A percentile compares a stretch with the other conserved stretches of the same genome.
Conservation (phyloP, 768 basidiomycete species). For the Leccinum rimulosum region DNA sequence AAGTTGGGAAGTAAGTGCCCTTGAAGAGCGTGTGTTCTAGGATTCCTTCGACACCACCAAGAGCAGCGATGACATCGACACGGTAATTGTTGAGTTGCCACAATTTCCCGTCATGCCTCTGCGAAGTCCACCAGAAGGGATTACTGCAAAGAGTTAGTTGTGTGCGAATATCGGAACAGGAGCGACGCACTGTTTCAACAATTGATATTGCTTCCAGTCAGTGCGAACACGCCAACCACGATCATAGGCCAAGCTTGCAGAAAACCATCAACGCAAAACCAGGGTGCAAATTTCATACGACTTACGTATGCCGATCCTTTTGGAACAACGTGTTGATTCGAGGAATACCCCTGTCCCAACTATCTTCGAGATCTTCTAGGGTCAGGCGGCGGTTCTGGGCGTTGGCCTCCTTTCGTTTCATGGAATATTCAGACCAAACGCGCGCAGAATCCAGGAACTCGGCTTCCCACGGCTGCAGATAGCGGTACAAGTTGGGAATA, state of each 20-base stretch:
- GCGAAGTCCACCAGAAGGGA: slow-evolving; percentile 99
- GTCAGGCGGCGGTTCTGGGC: slow-evolving; percentile 97
- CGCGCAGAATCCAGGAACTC: slow-evolving; percentile 98
- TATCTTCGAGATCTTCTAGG: slow-evolving; percentile 96
- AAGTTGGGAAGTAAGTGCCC: slow-evolving; percentile 96
- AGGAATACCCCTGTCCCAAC: slow-evolving; percentile 98
- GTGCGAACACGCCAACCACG: slow-evolving; percentile 98
- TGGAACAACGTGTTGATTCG: slow-evolving; percentile 99
- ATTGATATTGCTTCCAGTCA: slow-evolving; percentile 97
- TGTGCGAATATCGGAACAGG: background rate
- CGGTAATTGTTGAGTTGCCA: slow-evolving; percentile 99
- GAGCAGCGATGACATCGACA: slow-evolving; percentile 96
- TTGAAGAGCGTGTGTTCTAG: slow-evolving; percentile 97
- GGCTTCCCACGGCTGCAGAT: slow-evolving; percentile 96
- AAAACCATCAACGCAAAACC: background rate
- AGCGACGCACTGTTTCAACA: slow-evolving; percentile 75
- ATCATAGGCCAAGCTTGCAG: slow-evolving; percentile 82
- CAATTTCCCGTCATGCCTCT: slow-evolving; percentile 92
- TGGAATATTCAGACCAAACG: slow-evolving; percentile 98
- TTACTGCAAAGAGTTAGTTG: slow-evolving; percentile 51
- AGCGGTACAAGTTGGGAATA: slow-evolving; percentile 96
- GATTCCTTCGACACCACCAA: slow-evolving; percentile 95
- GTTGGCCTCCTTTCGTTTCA: slow-evolving; percentile 99
- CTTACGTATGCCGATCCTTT: slow-evolving; percentile 91
- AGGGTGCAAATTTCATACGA: slow-evolving; percentile 3